phyloP scores from a whole-genome alignment of 306 rosid genomes.

The Corylus heterophylla region DNA sequence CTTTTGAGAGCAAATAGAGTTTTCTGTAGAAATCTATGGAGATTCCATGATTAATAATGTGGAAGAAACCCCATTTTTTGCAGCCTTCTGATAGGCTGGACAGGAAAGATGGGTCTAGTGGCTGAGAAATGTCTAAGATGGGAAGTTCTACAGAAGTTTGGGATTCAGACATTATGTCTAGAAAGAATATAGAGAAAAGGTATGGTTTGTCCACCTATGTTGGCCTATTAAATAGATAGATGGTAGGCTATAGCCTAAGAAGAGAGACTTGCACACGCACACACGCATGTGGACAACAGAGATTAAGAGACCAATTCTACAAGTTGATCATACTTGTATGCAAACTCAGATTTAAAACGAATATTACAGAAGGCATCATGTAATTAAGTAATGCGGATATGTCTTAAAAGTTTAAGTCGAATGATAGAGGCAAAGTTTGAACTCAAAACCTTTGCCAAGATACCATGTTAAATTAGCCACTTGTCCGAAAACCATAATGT shows the following conservation, averaged over 20 bases:
- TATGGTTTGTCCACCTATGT: slow-evolving; percentile 50
- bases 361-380: not conserved
- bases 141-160: slow-evolving; percentile 67
- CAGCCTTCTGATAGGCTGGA: slow-evolving; percentile 67
- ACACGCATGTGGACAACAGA: slow-evolving; percentile 21
- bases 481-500: too few relatives aligned
- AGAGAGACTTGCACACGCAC: slow-evolving; percentile 2
- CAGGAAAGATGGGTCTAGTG: slow-evolving; percentile 55
- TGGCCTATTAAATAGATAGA: slow-evolving; percentile 46
- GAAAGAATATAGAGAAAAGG: slow-evolving; percentile 46
- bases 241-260: slow-evolving; percentile 44
- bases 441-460: too few relatives aligned
- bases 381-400: not conserved
- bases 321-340: not conserved
- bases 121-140: slow-evolving; percentile 74
- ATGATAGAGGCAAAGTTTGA: too few relatives aligned
- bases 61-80: slow-evolving; percentile 92
- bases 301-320: not conserved
- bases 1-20: slow-evolving; percentile 50
- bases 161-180: slow-evolving; percentile 52
- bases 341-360: not conserved
- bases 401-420: too few relatives aligned
- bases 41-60: slow-evolving; percentile 87
- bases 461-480: too few relatives aligned
- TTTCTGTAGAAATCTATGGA: slow-evolving; percentile 68